Conservation (phyloP, 306 rosid species). For the apple (Malus domestica) region ASM211411v1 NC_041803.1:18502501-18503000, state of each 20-base stretch:
- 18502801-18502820: background rate
- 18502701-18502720: too few relatives aligned
- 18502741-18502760: too few relatives aligned
- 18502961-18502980: slow-evolving; percentile 77
- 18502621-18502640: too few relatives aligned
- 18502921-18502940: background rate
- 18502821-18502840: background rate
- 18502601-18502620: background rate
- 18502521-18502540: background rate
- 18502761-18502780: background rate
- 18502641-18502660: too few relatives aligned
- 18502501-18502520: background rate
- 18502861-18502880: background rate
- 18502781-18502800: background rate
- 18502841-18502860: background rate
- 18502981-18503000: slow-evolving; percentile 78
- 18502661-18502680: too few relatives aligned
- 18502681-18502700: too few relatives aligned
- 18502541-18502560: background rate
- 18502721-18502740: too few relatives aligned
- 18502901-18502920: background rate
- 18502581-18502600: background rate
- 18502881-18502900: background rate
- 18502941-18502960: slow-evolving; percentile 34
- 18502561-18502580: background rate